A percentile compares a stretch with the other conserved stretches of the same genome.
phyloP scores from a whole-genome alignment of 192 early-diverging fungal species.

The Gonapodya prolifera region DNA sequence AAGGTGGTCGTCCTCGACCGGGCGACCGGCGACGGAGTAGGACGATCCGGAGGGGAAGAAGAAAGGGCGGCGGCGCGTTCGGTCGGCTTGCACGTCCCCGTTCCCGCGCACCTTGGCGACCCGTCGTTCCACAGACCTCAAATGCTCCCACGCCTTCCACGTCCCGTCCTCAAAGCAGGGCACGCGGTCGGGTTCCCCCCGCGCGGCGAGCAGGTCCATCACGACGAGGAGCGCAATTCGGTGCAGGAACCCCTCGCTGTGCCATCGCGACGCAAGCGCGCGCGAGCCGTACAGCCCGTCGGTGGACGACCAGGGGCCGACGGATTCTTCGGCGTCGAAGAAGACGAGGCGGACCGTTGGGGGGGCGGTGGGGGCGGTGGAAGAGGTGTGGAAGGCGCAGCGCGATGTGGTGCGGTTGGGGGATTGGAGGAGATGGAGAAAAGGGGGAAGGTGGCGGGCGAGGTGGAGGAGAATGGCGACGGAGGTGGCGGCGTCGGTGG shows the following conservation, averaged over 20 bases:
- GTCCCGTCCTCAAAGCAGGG: constrained; percentile 51
- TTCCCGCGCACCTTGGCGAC: constrained; percentile 1
- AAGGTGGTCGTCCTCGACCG: constrained; percentile 74
- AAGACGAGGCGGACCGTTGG: constrained; percentile 77
- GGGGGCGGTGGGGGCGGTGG: constrained; percentile 8
- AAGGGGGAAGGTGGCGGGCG: constrained; percentile 50
- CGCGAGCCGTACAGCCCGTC: constrained; percentile 86
- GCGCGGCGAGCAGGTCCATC: constrained; percentile 74
- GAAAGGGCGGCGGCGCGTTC: no score
- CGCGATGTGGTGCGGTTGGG: constrained; percentile 14
- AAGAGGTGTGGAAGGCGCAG: constrained; percentile 28
- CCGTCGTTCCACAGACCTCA: constrained; percentile 35
- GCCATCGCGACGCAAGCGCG: constrained; percentile 75
- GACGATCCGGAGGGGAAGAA: constrained; percentile 4
- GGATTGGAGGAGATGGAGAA: constrained; percentile 25
- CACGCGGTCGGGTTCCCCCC: constrained; percentile 28
- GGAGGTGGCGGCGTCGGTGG: constrained; percentile 81
- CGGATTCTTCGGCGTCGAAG: constrained; percentile 95
- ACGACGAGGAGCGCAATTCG: constrained; percentile 78
- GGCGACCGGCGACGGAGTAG: constrained; percentile 12
- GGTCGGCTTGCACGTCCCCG: constrained; percentile 16
- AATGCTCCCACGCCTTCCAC: constrained; percentile 47
- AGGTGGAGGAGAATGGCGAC: constrained; percentile 82
- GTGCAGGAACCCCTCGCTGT: constrained; percentile 35
- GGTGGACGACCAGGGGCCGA: constrained; percentile 51